phyloP scores from a whole-genome alignment of 139 green algal genomes.

The Coelastrella sp. region DNA sequence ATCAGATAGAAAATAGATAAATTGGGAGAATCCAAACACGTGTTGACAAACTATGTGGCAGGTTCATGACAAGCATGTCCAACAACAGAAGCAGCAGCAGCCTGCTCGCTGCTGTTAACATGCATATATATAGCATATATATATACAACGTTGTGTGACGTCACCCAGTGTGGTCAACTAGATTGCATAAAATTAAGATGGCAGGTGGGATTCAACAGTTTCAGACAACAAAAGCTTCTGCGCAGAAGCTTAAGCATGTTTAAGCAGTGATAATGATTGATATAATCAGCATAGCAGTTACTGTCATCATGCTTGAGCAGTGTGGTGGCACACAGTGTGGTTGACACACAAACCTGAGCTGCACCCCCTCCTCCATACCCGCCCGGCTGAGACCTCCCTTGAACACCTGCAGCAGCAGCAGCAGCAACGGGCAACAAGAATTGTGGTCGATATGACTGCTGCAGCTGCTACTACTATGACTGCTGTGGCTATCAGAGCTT shows the following conservation, averaged over 20 bases:
- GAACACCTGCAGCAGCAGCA: conserved; percentile 63
- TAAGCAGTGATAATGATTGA: too few species aligned
- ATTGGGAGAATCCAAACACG: conserved; percentile 63
- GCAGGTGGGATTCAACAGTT: too few species aligned
- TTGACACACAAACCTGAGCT: conserved; percentile 67
- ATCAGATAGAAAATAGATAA: too few species aligned
- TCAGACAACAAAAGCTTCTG: neutral
- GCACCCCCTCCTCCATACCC: conserved; percentile 82
- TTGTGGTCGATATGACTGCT: neutral
- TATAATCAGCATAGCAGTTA: too few species aligned
- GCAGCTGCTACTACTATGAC: too few species aligned
- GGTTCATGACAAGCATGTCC: conserved; percentile 4
- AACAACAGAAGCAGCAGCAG: neutral
- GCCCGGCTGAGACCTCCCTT: conserved; percentile 82
- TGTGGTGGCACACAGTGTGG: neutral
- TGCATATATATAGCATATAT: too few species aligned
- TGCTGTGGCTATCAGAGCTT: too few species aligned
- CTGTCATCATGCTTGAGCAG: neutral
- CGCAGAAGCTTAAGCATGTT: too few species aligned
- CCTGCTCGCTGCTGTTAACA: neutral
- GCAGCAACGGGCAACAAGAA: conserved; percentile 12
- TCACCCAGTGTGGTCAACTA: neutral
- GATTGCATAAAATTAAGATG: neutral
- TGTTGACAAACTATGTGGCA: conserved; percentile 80
- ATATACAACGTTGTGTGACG: too few species aligned